Evolutionary conservation across 257 asterid species (phyloP), one percentile per base, ranked within the genome.

Genomic region (Lantana camara): DNA sequence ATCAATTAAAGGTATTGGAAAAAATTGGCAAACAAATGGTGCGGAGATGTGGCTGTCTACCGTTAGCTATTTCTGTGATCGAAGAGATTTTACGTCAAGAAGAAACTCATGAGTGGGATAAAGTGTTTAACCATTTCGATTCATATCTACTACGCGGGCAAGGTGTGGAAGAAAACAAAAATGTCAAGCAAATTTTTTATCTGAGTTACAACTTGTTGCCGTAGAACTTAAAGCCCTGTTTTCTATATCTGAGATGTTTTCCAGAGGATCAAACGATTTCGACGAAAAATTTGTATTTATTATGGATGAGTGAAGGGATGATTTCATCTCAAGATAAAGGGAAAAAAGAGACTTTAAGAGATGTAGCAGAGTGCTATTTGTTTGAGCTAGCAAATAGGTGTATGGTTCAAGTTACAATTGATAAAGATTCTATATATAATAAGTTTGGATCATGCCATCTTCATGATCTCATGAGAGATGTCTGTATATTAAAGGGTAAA

Each of bases 391-490:
- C 55, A 21, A 23, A 11, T 0, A 42, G 78, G 56, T 60, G 60
- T 7, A 51, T 73, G 61, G 70, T 66, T 66, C 73, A 66, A 14
- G 21, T 60, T 27, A 4, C 27, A 58, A 7, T 14, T 13, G 1
- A n/a, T n/a, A n/a, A n/a, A n/a, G n/a, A n/a, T n/a, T n/a, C n/a
- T n/a, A n/a, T n/a, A n/a, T n/a, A n/a, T 7, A 1, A 4, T 12
- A 66, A 5, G 35, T 27, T 41, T 11, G 3, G 21, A 9, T 46
- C 30, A 1, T 71, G 71, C 4, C 38, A 8, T 0, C 67, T 71
- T 12, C 76, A 71, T 35, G 63, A 56, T 64, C 23, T 63, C 42
- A 71, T 63, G 66, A 30, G 71, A 23, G 66, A 63, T 13, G 24
- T 44, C 9, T 63, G 66, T 48, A 12, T 71, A 16, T 16, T 35